Conservation (phyloP, 805 yeast genomes). For the Starmerella floricola region DNA sequence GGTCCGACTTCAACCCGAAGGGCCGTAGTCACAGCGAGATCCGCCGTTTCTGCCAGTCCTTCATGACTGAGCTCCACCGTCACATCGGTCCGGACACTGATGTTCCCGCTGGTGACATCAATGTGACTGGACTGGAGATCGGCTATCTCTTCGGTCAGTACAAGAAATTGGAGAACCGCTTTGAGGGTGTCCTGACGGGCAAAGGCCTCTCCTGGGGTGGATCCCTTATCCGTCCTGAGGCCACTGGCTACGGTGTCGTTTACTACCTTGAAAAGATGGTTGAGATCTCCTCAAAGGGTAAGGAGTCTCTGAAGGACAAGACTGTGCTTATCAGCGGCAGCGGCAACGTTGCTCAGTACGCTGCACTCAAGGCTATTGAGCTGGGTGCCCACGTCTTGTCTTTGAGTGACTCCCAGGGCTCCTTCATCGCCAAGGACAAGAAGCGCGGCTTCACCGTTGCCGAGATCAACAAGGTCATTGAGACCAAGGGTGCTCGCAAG, state of each 20-base stretch:
- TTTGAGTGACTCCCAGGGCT: slow-evolving; percentile 88
- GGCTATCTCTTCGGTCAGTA: slow-evolving; percentile 95
- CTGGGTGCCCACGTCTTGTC: slow-evolving; percentile 93
- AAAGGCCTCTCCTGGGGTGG: slow-evolving; percentile 99
- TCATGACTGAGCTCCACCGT: slow-evolving; percentile 90
- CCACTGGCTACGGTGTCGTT: slow-evolving; percentile 95
- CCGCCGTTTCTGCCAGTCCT: slow-evolving; percentile 90
- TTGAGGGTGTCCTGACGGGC: slow-evolving; percentile 97
- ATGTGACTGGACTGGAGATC: slow-evolving; percentile 93
- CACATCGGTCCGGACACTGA: slow-evolving; percentile 96
- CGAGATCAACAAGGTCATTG: slow-evolving; percentile 72
- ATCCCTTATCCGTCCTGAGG: slow-evolving; percentile 97
- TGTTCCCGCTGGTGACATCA: slow-evolving; percentile 99
- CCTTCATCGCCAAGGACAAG: slow-evolving; percentile 51
- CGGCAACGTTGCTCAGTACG: slow-evolving; percentile 98
- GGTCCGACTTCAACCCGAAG: slow-evolving; percentile 95
- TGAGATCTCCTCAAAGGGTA: slow-evolving; percentile 79
- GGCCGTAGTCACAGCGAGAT: slow-evolving; percentile 86
- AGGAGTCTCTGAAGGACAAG: slow-evolving; percentile 84
- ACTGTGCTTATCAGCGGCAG: slow-evolving; percentile 94
- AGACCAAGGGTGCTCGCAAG: slow-evolving; percentile 65
- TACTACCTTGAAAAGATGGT: slow-evolving; percentile 97
- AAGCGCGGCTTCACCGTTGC: slow-evolving; percentile 64
- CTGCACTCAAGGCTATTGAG: slow-evolving; percentile 94
- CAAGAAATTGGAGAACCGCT: slow-evolving; percentile 79